Evolutionary conservation across 2,329 filamentous ascomycete species (phyloP).

Genomic region (Dactylellina drechsleri): DNA sequence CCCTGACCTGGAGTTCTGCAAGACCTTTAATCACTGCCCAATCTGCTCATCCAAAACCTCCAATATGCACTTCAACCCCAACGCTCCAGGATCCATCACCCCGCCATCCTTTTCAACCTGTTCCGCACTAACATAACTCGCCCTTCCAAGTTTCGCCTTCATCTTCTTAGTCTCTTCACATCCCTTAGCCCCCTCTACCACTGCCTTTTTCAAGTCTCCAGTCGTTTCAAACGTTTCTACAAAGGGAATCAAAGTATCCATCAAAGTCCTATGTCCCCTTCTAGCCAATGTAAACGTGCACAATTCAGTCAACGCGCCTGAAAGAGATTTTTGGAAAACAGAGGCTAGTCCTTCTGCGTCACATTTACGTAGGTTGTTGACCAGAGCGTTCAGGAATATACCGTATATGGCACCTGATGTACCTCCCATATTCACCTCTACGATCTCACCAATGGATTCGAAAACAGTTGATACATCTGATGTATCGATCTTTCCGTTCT

Average conservation of each 20-base stretch:
- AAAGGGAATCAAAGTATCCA: slow-evolving; percentile 70
- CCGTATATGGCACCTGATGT: slow-evolving; percentile 60
- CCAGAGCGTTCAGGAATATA: slow-evolving; percentile 58
- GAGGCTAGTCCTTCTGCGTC: neutral
- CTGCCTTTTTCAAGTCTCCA: slow-evolving; percentile 68
- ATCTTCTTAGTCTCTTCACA: slow-evolving; percentile 73
- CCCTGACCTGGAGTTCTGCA: too few relatives aligned
- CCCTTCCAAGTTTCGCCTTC: slow-evolving; percentile 73
- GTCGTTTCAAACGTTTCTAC: slow-evolving; percentile 64
- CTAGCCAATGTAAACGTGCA: slow-evolving; percentile 68
- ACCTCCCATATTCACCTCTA: slow-evolving; percentile 65
- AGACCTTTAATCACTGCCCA: neutral
- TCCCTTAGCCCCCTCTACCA: slow-evolving; percentile 70
- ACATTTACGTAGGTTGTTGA: slow-evolving; percentile 61
- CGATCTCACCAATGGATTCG: slow-evolving; percentile 67
- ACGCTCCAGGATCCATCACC: slow-evolving; percentile 77
- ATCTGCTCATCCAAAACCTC: slow-evolving; percentile 60
- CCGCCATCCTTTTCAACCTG: slow-evolving; percentile 63
- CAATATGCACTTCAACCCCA: slow-evolving; percentile 68
- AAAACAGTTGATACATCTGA: slow-evolving; percentile 59
- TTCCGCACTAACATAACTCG: slow-evolving; percentile 73
- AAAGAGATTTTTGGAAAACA: slow-evolving; percentile 35
- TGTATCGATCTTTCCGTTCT: slow-evolving; percentile 68
- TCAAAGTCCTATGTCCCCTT: slow-evolving; percentile 69
- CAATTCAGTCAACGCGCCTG: slow-evolving; percentile 64